Evolutionary conservation across 2,329 filamentous ascomycete genomes (phyloP).

Genomic region (Stemphylium lycopersici): DNA sequence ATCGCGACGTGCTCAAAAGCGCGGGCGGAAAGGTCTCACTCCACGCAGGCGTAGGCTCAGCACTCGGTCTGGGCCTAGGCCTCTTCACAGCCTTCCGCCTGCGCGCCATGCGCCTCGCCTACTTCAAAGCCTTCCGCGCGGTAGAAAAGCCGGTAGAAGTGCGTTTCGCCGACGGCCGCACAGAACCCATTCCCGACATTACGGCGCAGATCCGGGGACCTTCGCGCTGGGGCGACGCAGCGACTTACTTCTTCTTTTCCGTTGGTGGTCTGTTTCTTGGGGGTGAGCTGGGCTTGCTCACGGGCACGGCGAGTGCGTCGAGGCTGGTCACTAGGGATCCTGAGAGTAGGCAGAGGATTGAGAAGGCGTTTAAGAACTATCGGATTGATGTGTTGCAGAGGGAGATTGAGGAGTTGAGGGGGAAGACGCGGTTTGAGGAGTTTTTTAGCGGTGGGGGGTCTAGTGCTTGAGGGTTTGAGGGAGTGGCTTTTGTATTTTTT

Average conservation of each 20-base stretch:
- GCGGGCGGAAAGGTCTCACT: constrained; percentile 63
- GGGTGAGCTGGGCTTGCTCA: constrained; percentile 67
- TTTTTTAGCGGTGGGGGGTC: constrained; percentile 27
- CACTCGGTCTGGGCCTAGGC: constrained; percentile 66
- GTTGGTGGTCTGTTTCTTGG: constrained; percentile 68
- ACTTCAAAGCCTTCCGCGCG: constrained; percentile 67
- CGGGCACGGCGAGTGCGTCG: constrained; percentile 61
- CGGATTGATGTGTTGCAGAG: constrained; percentile 67
- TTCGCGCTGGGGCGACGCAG: constrained; percentile 63
- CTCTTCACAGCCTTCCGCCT: constrained; percentile 61
- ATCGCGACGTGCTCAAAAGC: constrained; percentile 63
- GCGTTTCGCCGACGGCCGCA: constrained; percentile 65
- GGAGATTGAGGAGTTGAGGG: constrained; percentile 64
- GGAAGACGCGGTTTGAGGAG: constrained; percentile 38
- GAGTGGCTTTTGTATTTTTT: neutral
- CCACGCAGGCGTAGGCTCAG: constrained; percentile 64
- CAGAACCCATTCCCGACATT: constrained; percentile 66
- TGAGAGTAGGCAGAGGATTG: constrained; percentile 62
- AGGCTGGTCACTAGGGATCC: constrained; percentile 61
- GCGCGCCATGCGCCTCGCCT: constrained; percentile 60
- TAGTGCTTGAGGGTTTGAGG: neutral
- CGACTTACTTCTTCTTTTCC: constrained; percentile 68
- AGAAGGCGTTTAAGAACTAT: constrained; percentile 68
- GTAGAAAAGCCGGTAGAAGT: constrained; percentile 67
- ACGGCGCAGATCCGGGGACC: constrained; percentile 61